phyloP scores from a whole-genome alignment of 495 filamentous ascomycete species.

The Aspergillus diversus region DNA sequence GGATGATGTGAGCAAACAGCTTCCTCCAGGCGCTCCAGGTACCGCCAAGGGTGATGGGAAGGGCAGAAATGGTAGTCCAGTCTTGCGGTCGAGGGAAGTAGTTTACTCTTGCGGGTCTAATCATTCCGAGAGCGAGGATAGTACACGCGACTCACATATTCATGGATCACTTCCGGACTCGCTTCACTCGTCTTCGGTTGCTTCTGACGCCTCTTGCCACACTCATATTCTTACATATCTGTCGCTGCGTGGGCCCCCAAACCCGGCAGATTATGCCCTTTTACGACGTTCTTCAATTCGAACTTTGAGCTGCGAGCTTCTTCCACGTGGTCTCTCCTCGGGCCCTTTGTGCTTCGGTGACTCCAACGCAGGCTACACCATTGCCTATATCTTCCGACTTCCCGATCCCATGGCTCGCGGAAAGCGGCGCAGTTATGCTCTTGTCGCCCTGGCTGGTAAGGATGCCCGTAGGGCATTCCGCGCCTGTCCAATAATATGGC shows the following conservation, averaged over 20 bases:
- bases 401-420: slow-evolving; percentile 87
- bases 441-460: slow-evolving; percentile 75
- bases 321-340: slow-evolving; percentile 73
- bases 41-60: slow-evolving; percentile 53
- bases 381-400: slow-evolving; percentile 90
- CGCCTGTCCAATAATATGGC: slow-evolving; percentile 72
- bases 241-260: slow-evolving; percentile 77
- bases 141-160: slow-evolving; percentile 36
- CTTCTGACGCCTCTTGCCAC: slow-evolving; percentile 60
- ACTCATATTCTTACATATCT: slow-evolving; percentile 85
- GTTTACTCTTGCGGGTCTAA: slow-evolving; percentile 50
- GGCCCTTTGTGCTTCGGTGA: slow-evolving; percentile 90
- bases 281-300: slow-evolving; percentile 84
- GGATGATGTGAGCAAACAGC: slow-evolving; percentile 54
- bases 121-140: slow-evolving; percentile 46
- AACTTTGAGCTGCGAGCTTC: slow-evolving; percentile 81
- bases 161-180: slow-evolving; percentile 50
- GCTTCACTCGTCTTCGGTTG: slow-evolving; percentile 47
- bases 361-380: slow-evolving; percentile 79
- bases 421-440: slow-evolving; percentile 81
- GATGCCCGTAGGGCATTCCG: slow-evolving; percentile 75
- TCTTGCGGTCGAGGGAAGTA: slow-evolving; percentile 58
- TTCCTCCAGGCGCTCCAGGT: slow-evolving; percentile 57
- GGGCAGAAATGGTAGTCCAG: slow-evolving; percentile 57
- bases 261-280: slow-evolving; percentile 78